Base-by-base conservation (phyloP, 176 grass and related monocot species). In the Aegilops umbellulata region DNA sequence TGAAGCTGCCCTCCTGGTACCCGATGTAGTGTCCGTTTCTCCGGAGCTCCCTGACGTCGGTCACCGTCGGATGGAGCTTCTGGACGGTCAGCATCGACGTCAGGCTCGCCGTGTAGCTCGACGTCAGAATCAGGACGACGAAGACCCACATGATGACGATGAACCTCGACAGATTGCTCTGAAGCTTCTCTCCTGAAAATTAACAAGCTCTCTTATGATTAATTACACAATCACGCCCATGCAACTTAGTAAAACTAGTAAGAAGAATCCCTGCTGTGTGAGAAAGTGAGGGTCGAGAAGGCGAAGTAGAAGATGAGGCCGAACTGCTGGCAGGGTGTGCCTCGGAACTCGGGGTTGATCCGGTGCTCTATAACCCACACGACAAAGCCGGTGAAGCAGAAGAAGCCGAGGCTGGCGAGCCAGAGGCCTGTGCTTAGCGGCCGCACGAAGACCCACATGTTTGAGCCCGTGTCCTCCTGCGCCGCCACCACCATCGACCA, bases 91-190 rank as follows among this genome's bases (percentile, higher is more conserved):
- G 86, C 51, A 95, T 95, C 2, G 95, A 98, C 32, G 95, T 92
- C 69, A 98, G 81, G 86, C 91, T 95, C 8, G 93, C 95, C 17
- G 95, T 98, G 86, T 98, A 98, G 86, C 95, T 98, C 3, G 93
- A 95, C 5, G 92, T 90, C 66, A 97, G 65, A 74, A 97, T 97
- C 10, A 97, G 77, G 55, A 97, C 94, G 2, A 94, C 90, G 14
- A 97, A 94, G 20, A 94, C 87, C 94, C 94, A 97, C 1, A 92
- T 89, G 63, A 84, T 88, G 82, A 91, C 86, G 22, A 81, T 58
- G 30, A 90, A 60, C 88, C 90, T 84, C 65, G 94, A 90, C 49
- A 97, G 77, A 65, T 97, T 97, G 88, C 92, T 97, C 64, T 92
- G 61, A 5, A 97, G 69, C 83, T 94, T 97, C 88, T 94, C 94